Evolutionary conservation across 2,329 filamentous ascomycete species (phyloP).

Genomic region (Graphilbum fragrans): DNA sequence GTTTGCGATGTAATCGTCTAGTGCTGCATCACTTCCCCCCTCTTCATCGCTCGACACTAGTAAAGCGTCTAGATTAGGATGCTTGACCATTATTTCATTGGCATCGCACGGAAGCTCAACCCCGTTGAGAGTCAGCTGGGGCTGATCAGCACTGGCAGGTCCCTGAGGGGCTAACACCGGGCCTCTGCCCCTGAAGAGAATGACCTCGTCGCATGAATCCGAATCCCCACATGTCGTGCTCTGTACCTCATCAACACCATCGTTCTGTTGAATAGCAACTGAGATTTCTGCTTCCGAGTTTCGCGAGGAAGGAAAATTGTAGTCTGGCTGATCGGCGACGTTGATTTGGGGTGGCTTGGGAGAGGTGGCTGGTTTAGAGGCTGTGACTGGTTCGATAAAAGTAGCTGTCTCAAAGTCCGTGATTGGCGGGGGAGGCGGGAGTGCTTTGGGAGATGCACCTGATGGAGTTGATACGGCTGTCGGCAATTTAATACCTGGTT

Average conservation of each 20-base stretch:
- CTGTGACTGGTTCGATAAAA: neutral
- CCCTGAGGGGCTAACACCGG: neutral
- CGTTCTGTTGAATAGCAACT: too few species aligned
- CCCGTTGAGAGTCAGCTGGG: too few species aligned
- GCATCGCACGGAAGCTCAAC: neutral
- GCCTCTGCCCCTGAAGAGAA: conserved; percentile 41
- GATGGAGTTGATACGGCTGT: too few species aligned
- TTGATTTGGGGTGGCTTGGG: neutral
- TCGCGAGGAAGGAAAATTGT: too few species aligned
- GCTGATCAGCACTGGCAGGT: too few species aligned
- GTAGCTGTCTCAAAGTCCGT: too few species aligned
- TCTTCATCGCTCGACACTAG: conserved; percentile 9
- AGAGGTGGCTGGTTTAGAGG: neutral
- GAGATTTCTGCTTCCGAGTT: too few species aligned
- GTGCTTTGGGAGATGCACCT: too few species aligned
- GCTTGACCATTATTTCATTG: neutral
- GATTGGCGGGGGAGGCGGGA: too few species aligned
- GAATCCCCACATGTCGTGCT: conserved; percentile 15
- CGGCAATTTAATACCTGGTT: too few species aligned
- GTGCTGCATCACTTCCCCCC: conserved; percentile 36
- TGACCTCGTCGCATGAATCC: conserved; percentile 61
- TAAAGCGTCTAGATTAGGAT: neutral
- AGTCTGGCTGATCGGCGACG: too few species aligned
- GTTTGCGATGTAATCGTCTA: conserved; percentile 63
- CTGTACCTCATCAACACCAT: neutral